Evolutionary conservation across 345 rosid species (phyloP), one percentile per base, ranked within the genome.

Genomic region (Diplotaxis tenuifolia): DNA sequence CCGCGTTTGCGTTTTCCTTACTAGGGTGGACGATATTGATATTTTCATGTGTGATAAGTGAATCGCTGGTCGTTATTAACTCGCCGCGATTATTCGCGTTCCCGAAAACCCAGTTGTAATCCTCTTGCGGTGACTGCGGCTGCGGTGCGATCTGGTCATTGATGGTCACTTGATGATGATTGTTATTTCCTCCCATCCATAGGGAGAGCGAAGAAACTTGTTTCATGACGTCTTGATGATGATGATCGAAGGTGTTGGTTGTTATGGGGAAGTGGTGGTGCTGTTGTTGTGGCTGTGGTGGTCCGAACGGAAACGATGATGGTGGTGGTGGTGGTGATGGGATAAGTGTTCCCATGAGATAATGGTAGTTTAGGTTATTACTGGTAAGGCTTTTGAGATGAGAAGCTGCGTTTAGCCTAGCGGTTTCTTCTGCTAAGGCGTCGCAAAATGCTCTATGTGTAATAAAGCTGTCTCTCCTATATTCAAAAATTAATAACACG

Each of bases 371-470:
- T 56, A 70, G 79, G 36, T 76, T 76, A 69, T 67, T 64, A 55
- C 71, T 29, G 18, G 83, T 67, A 27, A 84, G 75, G 60, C 27
- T 78, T 70, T 70, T 77, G 55, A 85, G 71, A 73, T 53, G 80
- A 3, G 97, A 78, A 60, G 84, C 86, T 70, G 96, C 99, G 68
- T 83, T 92, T 68, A 95, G 82, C 71, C 97, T 86, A 0, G 96
- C 96, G 3, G 97, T 84, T 83, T 95, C 97, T 81, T 92, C 96
- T 1, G 99, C 99, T 63, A 95, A 87, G 10, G 99, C 99, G 36
- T 92, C 97, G 52, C 99, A 95, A 75, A 90, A 95, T 4, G 99
- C 99, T 76, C 99, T 84, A n/a, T 95, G 99, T 7, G 97, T 95
- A 40, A 95, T 82, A 73, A 95, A 95, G 70, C 97, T 95, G 70